Evolutionary conservation across 306 rosid genomes (phyloP), one percentile per base, ranked within the genome.

Genomic region (Trifolium pratense): DNA sequence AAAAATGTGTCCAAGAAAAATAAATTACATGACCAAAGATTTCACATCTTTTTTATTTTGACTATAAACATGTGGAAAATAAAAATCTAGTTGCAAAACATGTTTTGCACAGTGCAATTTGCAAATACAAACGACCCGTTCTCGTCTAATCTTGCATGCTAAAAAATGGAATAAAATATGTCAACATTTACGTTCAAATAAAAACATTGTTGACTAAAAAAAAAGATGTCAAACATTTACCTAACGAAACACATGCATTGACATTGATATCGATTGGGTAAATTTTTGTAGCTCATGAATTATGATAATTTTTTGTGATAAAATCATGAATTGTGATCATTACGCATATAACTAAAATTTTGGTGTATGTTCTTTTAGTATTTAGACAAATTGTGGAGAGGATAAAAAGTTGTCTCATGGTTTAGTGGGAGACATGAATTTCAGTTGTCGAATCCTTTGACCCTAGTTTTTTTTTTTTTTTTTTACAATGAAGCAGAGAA

Each of bases 101-200:
- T 42, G 37, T 29, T 32, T 60, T n/a, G 14, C 4, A 15, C 66
- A 14, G 6, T 20, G 21, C 32, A 4, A 29, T 29, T 4, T 59
- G 66, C 14, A 57, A 32, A 58, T 15, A 59, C 75, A 14, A 46
- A 26, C 21, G 58, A 77, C 65, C 42, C 3, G 14, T 60, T 48
- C 81, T 40, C 1, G 14, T 45, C 11, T 18, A 52, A 37, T 75
- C 7, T 32, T 40, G 16, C 34, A 40, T 52, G 12, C 15, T 62
- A 7, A 14, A 9, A 36, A 72, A 32, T 3, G 37, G 20, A 1
- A 31, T 43, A n/a, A 34, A 13, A 1, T 64, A 29, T 53, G 66
- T 59, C 75, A 66, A 73, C 6, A 16, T 66, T 6, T 23, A 18
- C 80, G 61, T 62, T 52, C 23, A 52, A 52, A 17, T 10, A 42